These are phyloP conservation scores for Closterium sp. DNA, from an alignment of 139 green algal species.

Conservation along the genomic window DNA sequence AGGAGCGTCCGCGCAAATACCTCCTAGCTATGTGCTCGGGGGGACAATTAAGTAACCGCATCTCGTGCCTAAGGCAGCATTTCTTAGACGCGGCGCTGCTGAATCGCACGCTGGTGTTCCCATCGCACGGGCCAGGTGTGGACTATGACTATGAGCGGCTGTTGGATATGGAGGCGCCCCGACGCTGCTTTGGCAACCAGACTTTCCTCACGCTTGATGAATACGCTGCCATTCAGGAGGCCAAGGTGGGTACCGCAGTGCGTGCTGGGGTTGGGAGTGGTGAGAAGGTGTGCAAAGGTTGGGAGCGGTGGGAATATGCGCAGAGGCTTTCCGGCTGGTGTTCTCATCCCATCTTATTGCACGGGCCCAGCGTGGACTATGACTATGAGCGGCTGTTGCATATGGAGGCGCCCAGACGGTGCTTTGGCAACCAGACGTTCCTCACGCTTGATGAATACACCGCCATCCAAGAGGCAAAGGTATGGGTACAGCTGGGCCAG, in stretches of 20 bases:
- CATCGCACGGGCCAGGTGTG: constrained; percentile 3
- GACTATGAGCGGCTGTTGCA: not conserved
- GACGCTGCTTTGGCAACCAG: constrained; percentile 8
- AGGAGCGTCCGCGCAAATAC: not conserved
- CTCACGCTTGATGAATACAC: too few relatives aligned
- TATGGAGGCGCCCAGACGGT: not conserved
- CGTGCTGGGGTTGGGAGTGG: too few relatives aligned
- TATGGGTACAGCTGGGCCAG: too few relatives aligned
- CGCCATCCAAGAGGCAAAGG: too few relatives aligned
- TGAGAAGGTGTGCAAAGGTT: too few relatives aligned
- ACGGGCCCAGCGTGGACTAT: not conserved
- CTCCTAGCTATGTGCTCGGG: constrained; percentile 38
- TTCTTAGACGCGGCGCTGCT: constrained; percentile 39
- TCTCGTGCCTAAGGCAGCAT: constrained; percentile 35
- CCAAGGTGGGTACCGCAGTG: not conserved
- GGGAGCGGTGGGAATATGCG: too few relatives aligned
- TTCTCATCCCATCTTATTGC: too few relatives aligned
- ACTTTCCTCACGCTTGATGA: constrained; percentile 29
- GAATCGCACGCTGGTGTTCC: constrained; percentile 42
- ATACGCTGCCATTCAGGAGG: not conserved
- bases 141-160: constrained; percentile 44
- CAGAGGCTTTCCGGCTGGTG: too few relatives aligned
- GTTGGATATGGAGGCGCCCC: constrained; percentile 18
- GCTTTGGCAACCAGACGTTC: not conserved
- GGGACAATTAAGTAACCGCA: constrained; percentile 38